phyloP scores from a whole-genome alignment of 192 early-diverging fungal genomes.

The Dissophora ornata region DNA sequence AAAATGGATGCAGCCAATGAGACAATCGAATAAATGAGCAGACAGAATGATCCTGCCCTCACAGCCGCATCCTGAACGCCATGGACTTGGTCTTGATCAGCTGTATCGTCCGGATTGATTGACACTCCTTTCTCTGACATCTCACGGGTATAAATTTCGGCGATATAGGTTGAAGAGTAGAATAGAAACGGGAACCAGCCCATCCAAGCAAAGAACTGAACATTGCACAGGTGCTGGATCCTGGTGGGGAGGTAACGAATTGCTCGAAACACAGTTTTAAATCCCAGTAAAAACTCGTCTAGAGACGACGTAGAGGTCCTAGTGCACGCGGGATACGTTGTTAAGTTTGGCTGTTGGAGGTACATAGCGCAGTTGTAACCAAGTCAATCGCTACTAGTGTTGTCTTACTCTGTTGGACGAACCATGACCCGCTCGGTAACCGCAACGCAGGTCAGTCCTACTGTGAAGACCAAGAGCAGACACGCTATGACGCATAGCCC shows the following conservation, averaged over 20 bases:
- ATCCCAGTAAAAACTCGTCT: constrained; percentile 30
- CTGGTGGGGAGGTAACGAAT: constrained; percentile 75
- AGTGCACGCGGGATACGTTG: too few species aligned
- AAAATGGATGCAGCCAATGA: constrained; percentile 69
- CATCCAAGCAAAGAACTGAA: constrained; percentile 98
- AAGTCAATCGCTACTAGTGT: too few species aligned
- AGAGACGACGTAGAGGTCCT: constrained; percentile 29
- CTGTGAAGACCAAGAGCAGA: constrained; percentile 66
- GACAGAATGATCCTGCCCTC: constrained; percentile 86
- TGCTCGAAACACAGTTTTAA: constrained; percentile 48
- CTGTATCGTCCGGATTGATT: constrained; percentile 21
- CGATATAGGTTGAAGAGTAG: constrained; percentile 76
- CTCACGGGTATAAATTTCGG: constrained; percentile 59
- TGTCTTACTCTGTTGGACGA: constrained; percentile 30
- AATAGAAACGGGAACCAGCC: constrained; percentile 96
- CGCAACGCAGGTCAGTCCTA: constrained; percentile 78
- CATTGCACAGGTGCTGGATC: constrained; percentile 83
- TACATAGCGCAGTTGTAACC: too few species aligned
- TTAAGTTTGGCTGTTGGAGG: too few species aligned
- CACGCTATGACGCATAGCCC: constrained; percentile 83
- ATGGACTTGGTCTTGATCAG: constrained; percentile 10
- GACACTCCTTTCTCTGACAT: background rate
- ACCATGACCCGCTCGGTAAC: constrained; percentile 63
- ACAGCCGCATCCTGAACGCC: constrained; percentile 67
- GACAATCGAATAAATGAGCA: constrained; percentile 85